Evolutionary conservation across 2,329 filamentous ascomycete species (phyloP), one percentile per base, ranked within the genome.

Genomic region (Fusarium liriodendri): DNA sequence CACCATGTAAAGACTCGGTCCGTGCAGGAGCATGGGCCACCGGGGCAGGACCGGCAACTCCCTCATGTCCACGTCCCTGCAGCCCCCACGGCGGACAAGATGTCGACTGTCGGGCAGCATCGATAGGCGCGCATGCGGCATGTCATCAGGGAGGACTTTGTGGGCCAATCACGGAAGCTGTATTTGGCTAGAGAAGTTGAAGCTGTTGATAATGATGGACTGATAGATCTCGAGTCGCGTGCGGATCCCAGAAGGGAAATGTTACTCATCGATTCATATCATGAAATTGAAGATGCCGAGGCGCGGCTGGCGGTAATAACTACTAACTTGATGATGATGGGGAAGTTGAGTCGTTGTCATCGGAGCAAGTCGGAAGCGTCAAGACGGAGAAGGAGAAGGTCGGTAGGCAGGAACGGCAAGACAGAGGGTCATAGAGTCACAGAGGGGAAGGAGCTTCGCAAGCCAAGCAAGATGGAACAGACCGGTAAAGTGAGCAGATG

Each of bases 291-390:
- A 47, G 42, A 47, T 47, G 42, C 42, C 20, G 42, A 47, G 42
- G 20, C 69, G 68, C 73, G 66, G 58, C 73, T 57, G 67, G n/a
- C 47, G 62, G 72, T 72, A 69, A 70, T 70, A 76, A 70, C 59
- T 72, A 69, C 69, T 70, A 76, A 70, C 59, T 73, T 62, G 60
- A 73, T 77, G 71, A 74, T 76, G 64, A 72, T 67, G 62, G 57
- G 64, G 59, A 71, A 47, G 66, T 66, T 57, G 57, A 40, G 50
- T 55, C 22, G 60, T 60, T 62, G 66, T 42, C 50, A 72, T 76
- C 75, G 75, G 75, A 70, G 72, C 64, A 70, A 66, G 55, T 73
- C 75, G 73, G 75, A 54, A 50, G 59, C 22, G 59, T 38, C 20
- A 63, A 47, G 50, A 54, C 50, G 50, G 50, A 54, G 50, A 32